phyloP scores from a whole-genome alignment of 2,329 filamentous ascomycete genomes.

The Gliomastix tumulicola region DNA sequence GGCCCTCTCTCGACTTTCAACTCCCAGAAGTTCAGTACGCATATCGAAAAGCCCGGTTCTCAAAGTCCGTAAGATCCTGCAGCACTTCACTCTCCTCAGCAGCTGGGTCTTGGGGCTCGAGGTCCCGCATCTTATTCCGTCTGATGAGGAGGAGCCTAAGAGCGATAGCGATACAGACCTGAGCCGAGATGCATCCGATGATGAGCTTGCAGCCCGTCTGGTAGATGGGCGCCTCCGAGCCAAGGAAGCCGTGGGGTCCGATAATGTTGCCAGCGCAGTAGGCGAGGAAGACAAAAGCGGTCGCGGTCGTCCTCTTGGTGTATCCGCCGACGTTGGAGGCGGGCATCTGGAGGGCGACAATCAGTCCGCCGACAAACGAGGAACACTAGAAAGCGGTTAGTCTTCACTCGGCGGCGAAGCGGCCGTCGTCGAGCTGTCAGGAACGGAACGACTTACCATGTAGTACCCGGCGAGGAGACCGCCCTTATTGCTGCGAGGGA shows the following conservation, averaged over 20 bases:
- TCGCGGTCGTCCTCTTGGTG: conserved; percentile 32
- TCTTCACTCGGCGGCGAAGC: no score
- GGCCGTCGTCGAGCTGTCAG: neutral
- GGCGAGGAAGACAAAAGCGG: conserved; percentile 33
- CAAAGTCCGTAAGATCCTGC: conserved; percentile 24
- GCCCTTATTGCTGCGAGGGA: conserved; percentile 4
- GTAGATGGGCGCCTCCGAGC: conserved; percentile 34
- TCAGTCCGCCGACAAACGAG: conserved; percentile 39
- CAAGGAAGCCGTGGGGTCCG: conserved; percentile 35
- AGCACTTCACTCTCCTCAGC: conserved; percentile 9
- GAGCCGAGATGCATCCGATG: conserved; percentile 32
- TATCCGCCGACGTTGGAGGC: conserved; percentile 35
- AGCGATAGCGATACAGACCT: conserved; percentile 26
- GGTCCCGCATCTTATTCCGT: conserved; percentile 30
- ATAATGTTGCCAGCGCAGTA: conserved; percentile 35
- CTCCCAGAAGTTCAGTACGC: no score
- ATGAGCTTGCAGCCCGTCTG: conserved; percentile 41
- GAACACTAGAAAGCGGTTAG: conserved; percentile 3
- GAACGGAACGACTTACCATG: conserved; percentile 10
- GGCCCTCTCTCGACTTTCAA: no score
- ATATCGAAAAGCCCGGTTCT: conserved; percentile 11
- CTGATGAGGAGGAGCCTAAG: conserved; percentile 24
- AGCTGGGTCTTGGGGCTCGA: conserved; percentile 25
- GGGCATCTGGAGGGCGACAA: conserved; percentile 42
- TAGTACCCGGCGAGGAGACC: conserved; percentile 16